phyloP scores from a whole-genome alignment of 2,329 filamentous ascomycete species.

The Aspergillus tubingensis region DNA sequence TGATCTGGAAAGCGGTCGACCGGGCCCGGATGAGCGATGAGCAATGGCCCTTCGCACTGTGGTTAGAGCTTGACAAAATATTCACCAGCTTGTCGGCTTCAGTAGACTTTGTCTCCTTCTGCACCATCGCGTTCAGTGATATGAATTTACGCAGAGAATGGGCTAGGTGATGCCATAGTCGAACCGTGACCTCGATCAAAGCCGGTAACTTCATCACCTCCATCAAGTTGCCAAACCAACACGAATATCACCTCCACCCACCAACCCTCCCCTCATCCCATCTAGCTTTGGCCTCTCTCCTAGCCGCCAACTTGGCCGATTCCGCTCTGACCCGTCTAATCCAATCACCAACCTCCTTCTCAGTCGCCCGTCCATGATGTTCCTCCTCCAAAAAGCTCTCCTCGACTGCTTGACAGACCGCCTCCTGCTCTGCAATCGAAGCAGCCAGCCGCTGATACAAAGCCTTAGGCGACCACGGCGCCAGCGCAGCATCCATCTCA shows the following conservation, averaged over 20 bases:
- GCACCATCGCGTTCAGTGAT: background rate
- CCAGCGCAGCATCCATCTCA: slow-evolving; percentile 82
- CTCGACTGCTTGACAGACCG: slow-evolving; percentile 77
- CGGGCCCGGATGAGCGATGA: slow-evolving; percentile 15
- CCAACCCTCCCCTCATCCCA: slow-evolving; percentile 97
- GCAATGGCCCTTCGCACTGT: background rate
- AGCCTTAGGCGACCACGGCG: slow-evolving; percentile 81
- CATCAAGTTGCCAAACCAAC: background rate
- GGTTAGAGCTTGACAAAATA: background rate
- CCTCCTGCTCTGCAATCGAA: slow-evolving; percentile 79
- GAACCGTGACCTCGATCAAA: background rate
- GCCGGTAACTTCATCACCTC: background rate
- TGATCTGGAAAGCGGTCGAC: slow-evolving; percentile 26
- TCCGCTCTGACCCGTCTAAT: slow-evolving; percentile 78
- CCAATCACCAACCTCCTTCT: slow-evolving; percentile 85
- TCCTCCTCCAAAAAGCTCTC: slow-evolving; percentile 83
- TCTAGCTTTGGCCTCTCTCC: slow-evolving; percentile 83
- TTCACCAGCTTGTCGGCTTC: no score
- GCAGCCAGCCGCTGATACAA: slow-evolving; percentile 80
- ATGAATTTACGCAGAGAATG: background rate
- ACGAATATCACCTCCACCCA: slow-evolving; percentile 74
- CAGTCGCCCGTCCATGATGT: slow-evolving; percentile 60
- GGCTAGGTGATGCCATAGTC: background rate
- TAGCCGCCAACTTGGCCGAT: slow-evolving; percentile 73
- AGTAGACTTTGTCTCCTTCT: no score